Percentiles rank a stretch among this genome's conserved stretches.
These are phyloP conservation scores for Arthrobotrys conoides DNA, from an alignment of 2,329 filamentous ascomycete genomes.

Conservation along the genomic window DNA sequence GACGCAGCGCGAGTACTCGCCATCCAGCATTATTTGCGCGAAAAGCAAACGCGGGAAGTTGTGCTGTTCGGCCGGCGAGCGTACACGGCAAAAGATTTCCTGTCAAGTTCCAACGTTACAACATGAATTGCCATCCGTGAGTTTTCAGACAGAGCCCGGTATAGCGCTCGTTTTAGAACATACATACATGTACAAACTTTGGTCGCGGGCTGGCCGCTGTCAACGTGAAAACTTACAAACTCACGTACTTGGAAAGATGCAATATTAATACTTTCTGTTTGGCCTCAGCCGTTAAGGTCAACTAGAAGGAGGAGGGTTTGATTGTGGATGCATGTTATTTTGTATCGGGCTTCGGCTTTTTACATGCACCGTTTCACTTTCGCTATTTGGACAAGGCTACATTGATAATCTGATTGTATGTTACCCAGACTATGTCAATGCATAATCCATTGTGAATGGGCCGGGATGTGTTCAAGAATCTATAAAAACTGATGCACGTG, in stretches of 20 bases:
- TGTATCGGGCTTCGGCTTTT: neutral
- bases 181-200: neutral
- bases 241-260: too few species aligned
- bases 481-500: neutral
- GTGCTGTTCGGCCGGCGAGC: neutral
- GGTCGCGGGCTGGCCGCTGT: too few species aligned
- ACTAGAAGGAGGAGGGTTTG: too few species aligned
- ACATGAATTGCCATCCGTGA: too few species aligned
- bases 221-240: too few species aligned
- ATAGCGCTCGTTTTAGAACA: conserved; percentile 1
- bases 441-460: neutral
- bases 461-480: neutral
- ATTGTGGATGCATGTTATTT: too few species aligned
- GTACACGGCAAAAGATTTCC: neutral
- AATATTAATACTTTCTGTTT: too few species aligned
- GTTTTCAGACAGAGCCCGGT: too few species aligned
- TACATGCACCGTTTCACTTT: neutral
- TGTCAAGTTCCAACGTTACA: neutral
- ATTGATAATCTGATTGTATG: neutral
- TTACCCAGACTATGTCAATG: too few species aligned
- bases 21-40: neutral
- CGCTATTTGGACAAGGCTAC: neutral
- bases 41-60: neutral
- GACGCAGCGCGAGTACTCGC: too few species aligned
- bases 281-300: too few species aligned